Conservation (phyloP, 768 basidiomycete genomes). For the Boletus edulis region DNA sequence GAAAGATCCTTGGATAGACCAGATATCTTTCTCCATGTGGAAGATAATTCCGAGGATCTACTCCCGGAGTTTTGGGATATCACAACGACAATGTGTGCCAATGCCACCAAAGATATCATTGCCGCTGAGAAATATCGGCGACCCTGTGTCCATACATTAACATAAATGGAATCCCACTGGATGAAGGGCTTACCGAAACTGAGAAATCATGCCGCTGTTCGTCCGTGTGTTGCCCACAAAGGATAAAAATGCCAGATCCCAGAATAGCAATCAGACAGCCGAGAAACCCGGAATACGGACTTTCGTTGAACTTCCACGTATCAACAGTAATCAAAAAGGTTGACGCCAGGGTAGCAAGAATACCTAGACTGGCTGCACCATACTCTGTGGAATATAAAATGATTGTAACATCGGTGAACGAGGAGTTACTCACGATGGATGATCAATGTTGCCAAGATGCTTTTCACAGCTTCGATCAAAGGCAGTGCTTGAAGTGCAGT, state of each 20-base stretch:
- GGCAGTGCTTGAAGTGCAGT: slow-evolving; percentile 7
- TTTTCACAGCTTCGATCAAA: slow-evolving; percentile 18
- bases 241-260: slow-evolving; percentile 5
- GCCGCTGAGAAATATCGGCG: slow-evolving; percentile 5
- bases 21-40: neutral
- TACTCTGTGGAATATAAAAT: slow-evolving; percentile 24
- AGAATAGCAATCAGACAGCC: slow-evolving; percentile 18
- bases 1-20: neutral
- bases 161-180: neutral
- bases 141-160: neutral
- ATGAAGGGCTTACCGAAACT: slow-evolving; percentile 10
- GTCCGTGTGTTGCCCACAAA: neutral
- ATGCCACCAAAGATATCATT: neutral
- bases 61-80: neutral
- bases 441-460: slow-evolving; percentile 17
- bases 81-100: slow-evolving; percentile 7
- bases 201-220: slow-evolving; percentile 7
- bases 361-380: slow-evolving; percentile 27
- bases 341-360: slow-evolving; percentile 5
- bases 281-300: slow-evolving; percentile 12
- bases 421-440: slow-evolving; percentile 22
- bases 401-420: neutral
- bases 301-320: slow-evolving; percentile 5
- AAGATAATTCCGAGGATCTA: slow-evolving; percentile 1
- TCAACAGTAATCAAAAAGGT: slow-evolving; percentile 9